Evolutionary conservation across 192 early-diverging fungal genomes (phyloP).

Genomic region (Irineochytrium annulatum): DNA sequence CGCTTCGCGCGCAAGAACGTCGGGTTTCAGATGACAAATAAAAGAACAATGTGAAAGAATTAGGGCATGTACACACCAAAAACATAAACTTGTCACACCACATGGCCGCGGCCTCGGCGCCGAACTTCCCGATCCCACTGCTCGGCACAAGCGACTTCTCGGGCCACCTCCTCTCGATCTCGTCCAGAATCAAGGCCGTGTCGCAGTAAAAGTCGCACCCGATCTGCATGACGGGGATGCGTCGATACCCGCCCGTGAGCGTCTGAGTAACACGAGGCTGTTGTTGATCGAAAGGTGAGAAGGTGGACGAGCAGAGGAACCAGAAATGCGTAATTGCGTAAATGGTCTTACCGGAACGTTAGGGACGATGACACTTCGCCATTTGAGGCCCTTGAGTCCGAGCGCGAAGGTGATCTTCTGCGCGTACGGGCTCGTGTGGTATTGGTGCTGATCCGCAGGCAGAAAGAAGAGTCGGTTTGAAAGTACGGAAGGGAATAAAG

Average conservation of each 20-base stretch:
- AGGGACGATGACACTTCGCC: constrained; percentile 2
- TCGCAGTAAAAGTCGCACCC: constrained; percentile 43
- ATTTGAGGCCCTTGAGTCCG: constrained; percentile 31
- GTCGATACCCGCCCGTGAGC: constrained; percentile 40
- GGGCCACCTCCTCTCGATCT: background rate
- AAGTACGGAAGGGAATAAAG: too few relatives aligned
- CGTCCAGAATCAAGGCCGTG: constrained; percentile 31
- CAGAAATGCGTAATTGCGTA: background rate
- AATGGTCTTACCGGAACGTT: background rate
- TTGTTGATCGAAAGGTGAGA: background rate
- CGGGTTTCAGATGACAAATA: too few relatives aligned
- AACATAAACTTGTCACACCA: constrained; percentile 3
- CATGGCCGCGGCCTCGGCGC: background rate
- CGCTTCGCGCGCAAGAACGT: too few relatives aligned
- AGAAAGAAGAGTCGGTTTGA: too few relatives aligned
- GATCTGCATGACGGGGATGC: constrained; percentile 47
- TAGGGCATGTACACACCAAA: background rate
- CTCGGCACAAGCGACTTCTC: background rate
- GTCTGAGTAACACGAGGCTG: constrained; percentile 23
- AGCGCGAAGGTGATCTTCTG: constrained; percentile 32
- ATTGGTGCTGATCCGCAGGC: too few relatives aligned
- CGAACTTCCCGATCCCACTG: background rate
- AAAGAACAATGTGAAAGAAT: too few relatives aligned
- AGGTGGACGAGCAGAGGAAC: too few relatives aligned
- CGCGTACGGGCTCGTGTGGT: constrained; percentile 24